Evolutionary conservation across 805 yeast genomes (phyloP).

Genomic region (Yarrowia hollandica): DNA sequence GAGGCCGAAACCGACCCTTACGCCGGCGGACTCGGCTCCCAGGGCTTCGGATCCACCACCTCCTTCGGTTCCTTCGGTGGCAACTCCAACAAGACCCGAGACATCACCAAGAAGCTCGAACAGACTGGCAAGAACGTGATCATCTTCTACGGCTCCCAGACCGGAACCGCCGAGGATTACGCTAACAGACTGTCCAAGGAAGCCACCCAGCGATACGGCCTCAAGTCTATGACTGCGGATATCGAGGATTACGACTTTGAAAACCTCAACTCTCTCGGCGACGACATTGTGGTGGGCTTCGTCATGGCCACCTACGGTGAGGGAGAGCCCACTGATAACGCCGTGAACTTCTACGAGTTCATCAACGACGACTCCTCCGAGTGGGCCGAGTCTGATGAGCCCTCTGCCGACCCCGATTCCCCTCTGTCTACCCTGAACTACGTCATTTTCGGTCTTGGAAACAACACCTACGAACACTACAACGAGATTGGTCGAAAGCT

Average conservation of each 20-base stretch:
- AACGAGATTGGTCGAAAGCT: slow-evolving; percentile 72
- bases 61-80: slow-evolving; percentile 34
- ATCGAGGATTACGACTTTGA: slow-evolving; percentile 87
- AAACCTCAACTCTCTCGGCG: slow-evolving; percentile 62
- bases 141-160: slow-evolving; percentile 90
- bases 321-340: slow-evolving; percentile 97
- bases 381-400: slow-evolving; percentile 44
- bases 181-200: slow-evolving; percentile 90
- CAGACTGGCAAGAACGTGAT: slow-evolving; percentile 70
- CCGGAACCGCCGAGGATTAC: slow-evolving; percentile 98
- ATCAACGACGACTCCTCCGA: slow-evolving; percentile 54
- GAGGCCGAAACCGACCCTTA: slow-evolving; percentile 36
- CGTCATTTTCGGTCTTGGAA: slow-evolving; percentile 89
- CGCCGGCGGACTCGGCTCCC: slow-evolving; percentile 33
- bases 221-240: slow-evolving; percentile 82
- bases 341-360: slow-evolving; percentile 75
- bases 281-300: slow-evolving; percentile 63
- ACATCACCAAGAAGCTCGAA: slow-evolving; percentile 45
- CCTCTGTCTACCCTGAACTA: slow-evolving; percentile 59
- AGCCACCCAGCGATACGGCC: slow-evolving; percentile 74
- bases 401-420: slow-evolving; percentile 33
- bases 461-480: slow-evolving; percentile 89
- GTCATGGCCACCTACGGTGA: slow-evolving; percentile 95
- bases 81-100: slow-evolving; percentile 33
- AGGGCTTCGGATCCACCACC: slow-evolving; percentile 32